Conservation (phyloP, 768 basidiomycete species). For the Lactifluus subvellereus region DNA sequence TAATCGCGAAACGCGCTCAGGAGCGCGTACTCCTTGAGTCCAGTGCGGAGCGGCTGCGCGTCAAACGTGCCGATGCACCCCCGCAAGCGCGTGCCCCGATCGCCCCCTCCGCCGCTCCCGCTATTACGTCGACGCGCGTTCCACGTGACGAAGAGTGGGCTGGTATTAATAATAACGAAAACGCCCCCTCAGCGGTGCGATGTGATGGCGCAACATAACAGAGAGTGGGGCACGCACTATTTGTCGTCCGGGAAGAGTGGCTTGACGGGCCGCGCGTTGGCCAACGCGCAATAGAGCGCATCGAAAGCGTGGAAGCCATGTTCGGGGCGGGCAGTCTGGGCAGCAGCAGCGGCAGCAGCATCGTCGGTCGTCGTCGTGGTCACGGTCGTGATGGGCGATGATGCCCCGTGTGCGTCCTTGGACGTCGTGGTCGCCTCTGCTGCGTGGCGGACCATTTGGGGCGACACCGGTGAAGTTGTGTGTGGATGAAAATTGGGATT, state of each 20-base stretch:
- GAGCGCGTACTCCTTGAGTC: constrained; percentile 85
- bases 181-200: too few species aligned
- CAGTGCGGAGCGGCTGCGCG: constrained; percentile 63
- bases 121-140: constrained; percentile 57
- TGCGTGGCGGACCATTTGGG: constrained; percentile 1
- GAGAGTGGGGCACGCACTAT: constrained; percentile 49
- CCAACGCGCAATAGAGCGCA: constrained; percentile 71
- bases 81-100: constrained; percentile 48
- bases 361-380: constrained; percentile 24
- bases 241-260: constrained; percentile 67
- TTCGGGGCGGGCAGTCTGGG: constrained; percentile 51
- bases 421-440: not conserved
- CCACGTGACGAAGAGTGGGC: constrained; percentile 97
- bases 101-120: constrained; percentile 28
- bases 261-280: constrained; percentile 46
- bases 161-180: constrained; percentile 27
- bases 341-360: not conserved
- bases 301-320: constrained; percentile 85
- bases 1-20: constrained; percentile 86
- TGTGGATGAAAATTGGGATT: too few species aligned
- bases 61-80: constrained; percentile 97
- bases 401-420: not conserved
- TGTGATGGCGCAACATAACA: too few species aligned
- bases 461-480: not conserved
- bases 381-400: not conserved